Evolutionary conservation across 2,329 filamentous ascomycete genomes (phyloP), one percentile per base, ranked within the genome.

Genomic region (Ophiostoma pallidulum): DNA sequence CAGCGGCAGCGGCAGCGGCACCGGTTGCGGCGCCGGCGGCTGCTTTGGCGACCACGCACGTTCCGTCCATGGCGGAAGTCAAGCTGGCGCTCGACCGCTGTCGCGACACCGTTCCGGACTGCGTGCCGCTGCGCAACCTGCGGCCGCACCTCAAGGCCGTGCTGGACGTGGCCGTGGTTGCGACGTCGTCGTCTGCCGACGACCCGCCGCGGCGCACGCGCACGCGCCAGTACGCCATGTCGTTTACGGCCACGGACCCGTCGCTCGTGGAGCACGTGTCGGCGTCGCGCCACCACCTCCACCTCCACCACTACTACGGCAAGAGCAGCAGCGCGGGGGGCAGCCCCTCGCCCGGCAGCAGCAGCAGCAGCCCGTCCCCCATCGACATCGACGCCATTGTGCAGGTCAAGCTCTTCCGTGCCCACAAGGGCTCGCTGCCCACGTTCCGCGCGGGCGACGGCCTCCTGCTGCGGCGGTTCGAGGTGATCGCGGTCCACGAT

Each of bases 391-490:
- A 64, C 9, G 59, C 62, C 13, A 71, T 79, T 2, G 66, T 66
- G 12, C 71, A 80, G 56, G 75, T 78, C 22, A 71, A 76, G 54
- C 62, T 83, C 14, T 80, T 75, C 61, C 71, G 78, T 13, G 72
- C 75, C 10, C 75, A 82, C 57, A 73, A 72, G 57, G 67, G 74
- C 7, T 70, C 72, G 3, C 64, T 83, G 38, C 79, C 79, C 2
- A 59, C 69, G 3, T 69, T 82, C 9, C 66, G 68, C 33, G 63
- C 66, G 4, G 79, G 79, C 6, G 78, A 83, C 55, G 69, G 75
- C 2, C 66, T 82, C 28, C 65, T 83, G 28, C 68, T 83, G 33
- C 71, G 75, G 20, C 67, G 70, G 41, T 77, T 83, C 53, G 67
- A 68, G 24, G 73, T 80, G 13, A 65, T 72, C 36, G 66, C 76